These are phyloP conservation scores for Alternaria sp. DNA, from an alignment of 2,329 filamentous ascomycete species.

Conservation along the genomic window DNA sequence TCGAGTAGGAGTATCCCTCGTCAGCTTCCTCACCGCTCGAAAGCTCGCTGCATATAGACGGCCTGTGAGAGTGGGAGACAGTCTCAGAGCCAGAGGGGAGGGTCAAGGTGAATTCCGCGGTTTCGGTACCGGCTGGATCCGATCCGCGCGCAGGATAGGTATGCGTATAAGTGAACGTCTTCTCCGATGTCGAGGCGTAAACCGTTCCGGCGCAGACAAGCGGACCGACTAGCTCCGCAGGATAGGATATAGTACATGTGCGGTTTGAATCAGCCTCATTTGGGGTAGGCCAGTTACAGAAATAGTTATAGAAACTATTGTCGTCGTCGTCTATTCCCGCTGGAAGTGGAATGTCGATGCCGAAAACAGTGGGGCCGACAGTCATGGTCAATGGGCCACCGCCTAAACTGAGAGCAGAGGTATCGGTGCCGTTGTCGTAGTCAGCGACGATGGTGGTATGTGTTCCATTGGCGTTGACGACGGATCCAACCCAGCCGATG, in stretches of 20 bases:
- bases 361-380: not conserved
- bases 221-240: fast-evolving
- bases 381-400: not conserved
- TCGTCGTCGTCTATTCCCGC: not conserved
- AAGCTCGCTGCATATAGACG: not conserved
- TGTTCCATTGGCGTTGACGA: not conserved
- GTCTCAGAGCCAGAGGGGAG: not conserved
- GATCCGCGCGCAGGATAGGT: not conserved
- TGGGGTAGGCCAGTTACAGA: not conserved
- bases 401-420: not conserved
- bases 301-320: not conserved
- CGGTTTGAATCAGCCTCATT: not conserved
- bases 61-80: no score
- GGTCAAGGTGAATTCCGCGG: not conserved
- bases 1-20: no score
- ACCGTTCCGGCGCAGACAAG: no score
- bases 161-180: not conserved
- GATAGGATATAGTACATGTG: not conserved
- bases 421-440: constrained; percentile 4
- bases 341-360: not conserved
- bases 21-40: not conserved
- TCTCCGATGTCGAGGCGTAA: fast-evolving
- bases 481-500: not conserved
- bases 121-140: not conserved
- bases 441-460: not conserved